phyloP scores from a whole-genome alignment of 148 eudicot species.

The Camellia sinensis region DNA sequence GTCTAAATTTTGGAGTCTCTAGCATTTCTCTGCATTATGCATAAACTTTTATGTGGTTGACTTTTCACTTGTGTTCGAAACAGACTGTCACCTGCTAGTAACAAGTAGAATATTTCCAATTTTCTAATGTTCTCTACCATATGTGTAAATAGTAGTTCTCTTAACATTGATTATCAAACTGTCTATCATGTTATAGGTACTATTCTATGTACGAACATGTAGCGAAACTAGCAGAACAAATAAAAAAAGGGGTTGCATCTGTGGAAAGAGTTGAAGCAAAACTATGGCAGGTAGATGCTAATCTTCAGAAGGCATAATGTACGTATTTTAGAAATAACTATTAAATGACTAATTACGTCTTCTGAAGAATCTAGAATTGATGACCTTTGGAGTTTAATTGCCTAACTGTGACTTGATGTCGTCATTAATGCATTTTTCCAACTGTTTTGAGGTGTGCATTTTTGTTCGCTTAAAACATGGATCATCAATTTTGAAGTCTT shows the following conservation, averaged over 20 bases:
- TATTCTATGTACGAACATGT: constrained; percentile 92
- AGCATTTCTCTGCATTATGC: too few species aligned
- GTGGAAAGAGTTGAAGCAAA: constrained; percentile 83
- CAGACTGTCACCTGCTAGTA: not conserved
- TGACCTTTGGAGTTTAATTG: too few species aligned
- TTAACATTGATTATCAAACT: too few species aligned
- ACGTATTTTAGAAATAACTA: too few species aligned
- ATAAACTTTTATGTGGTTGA: not conserved
- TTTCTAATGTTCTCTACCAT: not conserved
- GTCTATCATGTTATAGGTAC: constrained; percentile 55
- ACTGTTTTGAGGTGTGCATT: not conserved
- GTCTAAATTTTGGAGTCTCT: too few species aligned
- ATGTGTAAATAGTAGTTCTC: too few species aligned
- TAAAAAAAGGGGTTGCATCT: constrained; percentile 78
- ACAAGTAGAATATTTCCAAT: not conserved
- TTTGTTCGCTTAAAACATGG: not conserved
- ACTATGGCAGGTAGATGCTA: constrained; percentile 67
- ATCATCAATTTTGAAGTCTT: not conserved
- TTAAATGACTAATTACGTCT: too few species aligned
- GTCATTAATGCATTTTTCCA: not conserved
- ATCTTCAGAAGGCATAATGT: too few species aligned
- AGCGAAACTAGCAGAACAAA: constrained; percentile 73
- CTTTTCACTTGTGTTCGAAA: not conserved
- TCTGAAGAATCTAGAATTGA: too few species aligned
- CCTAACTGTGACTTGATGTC: not conserved